Base-by-base conservation (phyloP, 768 basidiomycete species). In the Neoboletus brunneissimus region DNA sequence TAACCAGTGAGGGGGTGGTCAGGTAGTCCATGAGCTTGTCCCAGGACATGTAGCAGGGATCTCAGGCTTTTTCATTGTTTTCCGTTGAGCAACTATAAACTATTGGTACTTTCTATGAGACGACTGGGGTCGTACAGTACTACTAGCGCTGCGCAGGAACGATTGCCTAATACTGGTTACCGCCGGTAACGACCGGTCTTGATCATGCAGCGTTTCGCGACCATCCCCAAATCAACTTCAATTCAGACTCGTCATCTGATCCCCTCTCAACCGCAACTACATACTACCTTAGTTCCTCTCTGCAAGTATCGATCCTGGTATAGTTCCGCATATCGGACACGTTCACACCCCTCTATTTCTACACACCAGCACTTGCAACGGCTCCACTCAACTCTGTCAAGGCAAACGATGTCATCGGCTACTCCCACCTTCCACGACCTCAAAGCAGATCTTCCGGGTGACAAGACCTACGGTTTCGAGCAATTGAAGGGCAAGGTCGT, bases 401-500 rank as follows among this genome's bases (percentile, higher is more conserved):
- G 45, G 34, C 64, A 45, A 46, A 56, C 60, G 2, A 72, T 72
- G 68, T 57, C 64, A 3, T 50, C 68, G 1, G 54, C 64, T 10
- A 63, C 77, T 3, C 1, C 64, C 23, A 66, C 75, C 13, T 91
- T 91, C 73, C 83, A 91, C 71, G 79, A 80, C 47, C 78, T 91
- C 64, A 87, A 87, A 65, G 83, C 87, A 20, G 82, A 84, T 38
- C 73, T 81, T 29, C 86, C 88, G 1, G 75, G 75, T 37, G 80
- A 76, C 29, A 75, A 83, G 58, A 67, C 71, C 10, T 88, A 78
- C 55, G 79, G 85, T 58, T 91, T 92, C 61, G 77, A 80, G 8
- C 76, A 89, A 53, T 72, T 92, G 60, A 85, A 85, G 67, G 90
- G 87, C 41, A 91, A 89, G 71, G 83, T 86, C 18, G 87, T 90